Conservation (phyloP, 2,329 filamentous ascomycete species). For the Exophiala bonariae region DNA sequence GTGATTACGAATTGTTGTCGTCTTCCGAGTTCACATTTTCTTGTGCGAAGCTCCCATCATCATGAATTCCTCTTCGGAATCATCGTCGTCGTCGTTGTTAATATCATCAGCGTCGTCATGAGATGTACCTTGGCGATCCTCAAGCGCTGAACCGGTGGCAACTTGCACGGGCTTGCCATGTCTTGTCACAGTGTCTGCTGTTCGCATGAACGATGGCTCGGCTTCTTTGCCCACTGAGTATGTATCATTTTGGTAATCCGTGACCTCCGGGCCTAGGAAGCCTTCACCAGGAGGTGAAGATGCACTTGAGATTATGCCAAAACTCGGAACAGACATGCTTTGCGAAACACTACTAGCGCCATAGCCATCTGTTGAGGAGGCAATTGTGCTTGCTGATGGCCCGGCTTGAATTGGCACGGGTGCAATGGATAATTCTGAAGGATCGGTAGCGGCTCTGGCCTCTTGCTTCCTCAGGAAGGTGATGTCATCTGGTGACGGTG, state of each 20-base stretch:
- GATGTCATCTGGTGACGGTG: slow-evolving; percentile 33
- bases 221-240: slow-evolving; percentile 9
- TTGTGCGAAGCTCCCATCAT: slow-evolving; percentile 23
- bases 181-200: slow-evolving; percentile 27
- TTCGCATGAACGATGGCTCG: slow-evolving; percentile 28
- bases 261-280: slow-evolving; percentile 35
- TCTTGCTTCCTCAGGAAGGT: slow-evolving; percentile 17
- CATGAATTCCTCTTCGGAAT: slow-evolving; percentile 25
- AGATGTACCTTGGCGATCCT: slow-evolving; percentile 12
- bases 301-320: slow-evolving; percentile 47
- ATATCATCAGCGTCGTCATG: slow-evolving; percentile 20
- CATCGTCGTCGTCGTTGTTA: slow-evolving; percentile 24
- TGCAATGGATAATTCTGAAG: slow-evolving; percentile 10
- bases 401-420: slow-evolving; percentile 14
- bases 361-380: slow-evolving; percentile 47
- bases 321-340: slow-evolving; percentile 48
- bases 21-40: slow-evolving; percentile 12
- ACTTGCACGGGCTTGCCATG: slow-evolving; percentile 15
- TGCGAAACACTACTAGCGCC: slow-evolving; percentile 48
- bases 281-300: slow-evolving; percentile 47
- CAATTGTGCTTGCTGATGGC: slow-evolving; percentile 47
- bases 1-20: not conserved
- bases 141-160: slow-evolving; percentile 17
- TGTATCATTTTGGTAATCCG: slow-evolving; percentile 8
- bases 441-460: slow-evolving; percentile 8